phyloP scores from a whole-genome alignment of 2,329 filamentous ascomycete species.

The Dryadomyces sulphureus region DNA sequence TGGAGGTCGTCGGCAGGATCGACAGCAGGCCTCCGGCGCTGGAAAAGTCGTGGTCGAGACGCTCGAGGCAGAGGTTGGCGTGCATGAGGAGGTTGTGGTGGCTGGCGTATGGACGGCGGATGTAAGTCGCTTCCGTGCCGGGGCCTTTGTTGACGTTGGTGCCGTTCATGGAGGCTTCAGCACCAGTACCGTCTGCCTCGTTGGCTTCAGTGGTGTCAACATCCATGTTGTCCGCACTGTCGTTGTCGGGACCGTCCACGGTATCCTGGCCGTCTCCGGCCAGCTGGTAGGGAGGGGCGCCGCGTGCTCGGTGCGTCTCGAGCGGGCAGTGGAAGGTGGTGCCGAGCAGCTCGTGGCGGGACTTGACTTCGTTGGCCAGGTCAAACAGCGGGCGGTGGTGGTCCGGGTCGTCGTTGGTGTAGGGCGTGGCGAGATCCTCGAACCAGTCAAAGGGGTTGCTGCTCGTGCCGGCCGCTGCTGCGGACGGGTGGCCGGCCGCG shows the following conservation, averaged over 20 bases:
- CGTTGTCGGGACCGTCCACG: too few species aligned
- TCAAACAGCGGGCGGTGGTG: slow-evolving; percentile 32
- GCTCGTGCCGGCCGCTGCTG: neutral
- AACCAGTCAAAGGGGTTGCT: slow-evolving; percentile 43
- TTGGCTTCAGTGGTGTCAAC: too few species aligned
- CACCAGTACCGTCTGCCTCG: too few species aligned
- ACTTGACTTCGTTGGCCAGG: slow-evolving; percentile 29
- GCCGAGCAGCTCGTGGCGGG: slow-evolving; percentile 25
- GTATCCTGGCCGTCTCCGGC: neutral
- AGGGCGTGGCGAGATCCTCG: slow-evolving; percentile 31
- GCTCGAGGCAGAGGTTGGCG: slow-evolving; percentile 43
- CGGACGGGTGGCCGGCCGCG: neutral
- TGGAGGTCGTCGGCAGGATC: slow-evolving; percentile 27
- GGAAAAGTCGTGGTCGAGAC: slow-evolving; percentile 43
- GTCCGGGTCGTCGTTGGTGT: slow-evolving; percentile 29
- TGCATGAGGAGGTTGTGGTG: slow-evolving; percentile 38
- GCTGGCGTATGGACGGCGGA: slow-evolving; percentile 23
- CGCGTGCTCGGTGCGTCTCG: slow-evolving; percentile 13
- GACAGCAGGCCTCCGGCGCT: slow-evolving; percentile 40
- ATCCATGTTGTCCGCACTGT: neutral
- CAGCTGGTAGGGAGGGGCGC: slow-evolving; percentile 10
- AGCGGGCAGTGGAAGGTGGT: slow-evolving; percentile 32
- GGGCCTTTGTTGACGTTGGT: neutral
- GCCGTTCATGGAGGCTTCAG: too few species aligned
- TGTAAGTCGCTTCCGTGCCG: slow-evolving; percentile 5